phyloP scores from a whole-genome alignment of 805 yeast species.

The Grigorovia jiainica region DNA sequence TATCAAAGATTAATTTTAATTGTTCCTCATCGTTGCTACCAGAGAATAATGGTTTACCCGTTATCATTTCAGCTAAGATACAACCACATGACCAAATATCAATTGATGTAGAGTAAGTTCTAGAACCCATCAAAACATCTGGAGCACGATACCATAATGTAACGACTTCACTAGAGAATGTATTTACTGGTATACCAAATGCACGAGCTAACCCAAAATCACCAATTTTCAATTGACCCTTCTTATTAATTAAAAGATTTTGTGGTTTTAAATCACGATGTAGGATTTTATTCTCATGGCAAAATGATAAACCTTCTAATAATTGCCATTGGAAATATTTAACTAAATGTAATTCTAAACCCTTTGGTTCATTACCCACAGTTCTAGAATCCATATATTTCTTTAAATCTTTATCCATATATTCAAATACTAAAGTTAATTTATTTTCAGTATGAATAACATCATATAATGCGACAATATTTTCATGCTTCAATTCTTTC shows the following conservation, averaged over 20 bases:
- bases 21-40: slow-evolving; percentile 98
- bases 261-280: slow-evolving; percentile 97
- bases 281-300: slow-evolving; percentile 88
- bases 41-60: slow-evolving; percentile 89
- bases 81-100: slow-evolving; percentile 99
- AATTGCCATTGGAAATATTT: slow-evolving; percentile 89
- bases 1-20: slow-evolving; percentile 83
- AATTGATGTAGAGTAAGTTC: slow-evolving; percentile 95
- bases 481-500: slow-evolving; percentile 89
- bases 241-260: slow-evolving; percentile 86
- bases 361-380: slow-evolving; percentile 24
- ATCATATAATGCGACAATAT: slow-evolving; percentile 83
- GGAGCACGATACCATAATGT: slow-evolving; percentile 98
- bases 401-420: slow-evolving; percentile 86
- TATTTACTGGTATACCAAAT: slow-evolving; percentile 92
- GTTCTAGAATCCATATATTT: slow-evolving; percentile 81
- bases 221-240: slow-evolving; percentile 83
- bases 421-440: slow-evolving; percentile 87
- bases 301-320: slow-evolving; percentile 81
- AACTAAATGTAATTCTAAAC: slow-evolving; percentile 46
- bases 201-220: slow-evolving; percentile 97
- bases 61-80: slow-evolving; percentile 95
- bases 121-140: slow-evolving; percentile 89
- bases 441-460: slow-evolving; percentile 95
- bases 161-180: slow-evolving; percentile 96